Evolutionary conservation across 2,329 filamentous ascomycete genomes (phyloP).

Genomic region (Pseudopyrenochaeta lycopersici): DNA sequence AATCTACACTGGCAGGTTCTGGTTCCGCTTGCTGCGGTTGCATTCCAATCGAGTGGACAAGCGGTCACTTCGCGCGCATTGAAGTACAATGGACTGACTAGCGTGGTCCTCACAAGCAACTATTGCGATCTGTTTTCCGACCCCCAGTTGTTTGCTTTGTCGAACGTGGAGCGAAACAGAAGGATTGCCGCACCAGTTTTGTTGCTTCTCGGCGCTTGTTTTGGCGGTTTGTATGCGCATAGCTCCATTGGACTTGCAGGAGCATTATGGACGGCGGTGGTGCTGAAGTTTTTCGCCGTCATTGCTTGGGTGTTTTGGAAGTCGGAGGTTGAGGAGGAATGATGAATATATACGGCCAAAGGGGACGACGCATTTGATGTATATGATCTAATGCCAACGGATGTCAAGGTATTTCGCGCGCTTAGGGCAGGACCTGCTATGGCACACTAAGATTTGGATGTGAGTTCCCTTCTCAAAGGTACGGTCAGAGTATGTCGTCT

Average conservation of each 20-base stretch:
- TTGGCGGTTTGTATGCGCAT: constrained; percentile 64
- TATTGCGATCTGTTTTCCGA: constrained; percentile 84
- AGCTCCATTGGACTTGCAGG: constrained; percentile 61
- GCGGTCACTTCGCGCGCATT: constrained; percentile 77
- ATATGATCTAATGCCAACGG: no score
- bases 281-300: constrained; percentile 50
- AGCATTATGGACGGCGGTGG: constrained; percentile 59
- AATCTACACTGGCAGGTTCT: constrained; percentile 62
- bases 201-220: constrained; percentile 63
- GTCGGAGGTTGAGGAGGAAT: constrained; percentile 37
- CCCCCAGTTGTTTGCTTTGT: constrained; percentile 56
- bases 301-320: constrained; percentile 55
- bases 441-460: no score
- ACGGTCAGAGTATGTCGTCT: no score
- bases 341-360: neutral
- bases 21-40: constrained; percentile 73
- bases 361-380: no score
- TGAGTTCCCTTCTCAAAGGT: no score
- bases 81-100: constrained; percentile 75
- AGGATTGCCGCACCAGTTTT: constrained; percentile 60
- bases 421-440: no score
- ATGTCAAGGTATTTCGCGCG: no score
- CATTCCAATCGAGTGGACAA: constrained; percentile 81
- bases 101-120: constrained; percentile 81
- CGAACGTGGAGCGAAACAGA: constrained; percentile 64